Percentiles rank a stretch among this genome's conserved stretches.
Conservation (phyloP, 1,139 yeast species). For the Magnusiomyces tetraspermus region DNA sequence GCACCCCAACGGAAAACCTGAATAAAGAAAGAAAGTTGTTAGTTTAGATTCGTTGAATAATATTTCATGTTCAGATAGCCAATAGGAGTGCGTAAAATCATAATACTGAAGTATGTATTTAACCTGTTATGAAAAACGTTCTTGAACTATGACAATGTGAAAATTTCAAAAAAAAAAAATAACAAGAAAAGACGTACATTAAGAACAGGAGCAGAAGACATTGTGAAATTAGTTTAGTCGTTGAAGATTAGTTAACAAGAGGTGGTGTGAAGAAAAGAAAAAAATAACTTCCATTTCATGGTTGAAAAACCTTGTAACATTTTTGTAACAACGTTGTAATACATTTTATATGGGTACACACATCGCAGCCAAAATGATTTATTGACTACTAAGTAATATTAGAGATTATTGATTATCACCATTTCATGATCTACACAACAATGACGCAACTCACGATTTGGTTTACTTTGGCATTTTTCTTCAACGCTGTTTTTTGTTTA, state of each 20-base stretch:
- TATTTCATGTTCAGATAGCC: neutral
- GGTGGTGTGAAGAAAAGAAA: neutral
- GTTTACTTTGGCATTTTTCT: neutral
- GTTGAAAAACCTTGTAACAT: neutral
- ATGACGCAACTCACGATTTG: neutral
- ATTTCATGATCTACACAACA: neutral
- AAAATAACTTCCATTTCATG: neutral
- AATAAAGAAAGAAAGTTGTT: slow-evolving; percentile 10
- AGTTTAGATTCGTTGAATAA: no score
- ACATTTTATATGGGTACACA: no score
- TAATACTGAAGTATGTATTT: no score
- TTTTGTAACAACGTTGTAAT: no score
- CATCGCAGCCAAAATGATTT: no score
- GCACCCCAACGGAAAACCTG: slow-evolving; percentile 89
- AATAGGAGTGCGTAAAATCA: neutral
- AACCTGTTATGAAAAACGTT: no score
- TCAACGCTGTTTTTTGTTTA: neutral
- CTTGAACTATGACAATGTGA: no score
- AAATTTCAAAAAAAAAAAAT: no score
- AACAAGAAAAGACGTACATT: no score
- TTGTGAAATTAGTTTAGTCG: neutral
- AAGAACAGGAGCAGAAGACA: slow-evolving; percentile 23
- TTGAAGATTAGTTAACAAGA: neutral
- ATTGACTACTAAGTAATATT: no score
- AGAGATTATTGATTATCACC: neutral